phyloP scores from a whole-genome alignment of 208 protist genomes.

The Porcisia hertigi region DNA sequence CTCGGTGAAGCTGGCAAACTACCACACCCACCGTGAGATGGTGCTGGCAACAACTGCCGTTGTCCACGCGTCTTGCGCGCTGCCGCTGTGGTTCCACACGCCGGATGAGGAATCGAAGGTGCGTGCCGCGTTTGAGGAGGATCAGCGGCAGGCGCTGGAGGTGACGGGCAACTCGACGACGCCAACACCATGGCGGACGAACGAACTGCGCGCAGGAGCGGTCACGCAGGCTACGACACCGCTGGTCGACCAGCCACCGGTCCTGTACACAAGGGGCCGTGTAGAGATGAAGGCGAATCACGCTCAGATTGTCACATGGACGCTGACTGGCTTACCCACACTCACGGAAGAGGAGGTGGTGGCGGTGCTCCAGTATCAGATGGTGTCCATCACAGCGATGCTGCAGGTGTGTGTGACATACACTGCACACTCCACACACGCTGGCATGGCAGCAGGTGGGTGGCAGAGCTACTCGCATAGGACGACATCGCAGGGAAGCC shows the following conservation, averaged over 20 bases:
- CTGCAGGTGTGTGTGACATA: constrained; percentile 64
- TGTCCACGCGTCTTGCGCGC: constrained; percentile 7
- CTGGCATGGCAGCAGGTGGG: constrained; percentile 3
- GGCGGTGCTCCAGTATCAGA: constrained; percentile 42
- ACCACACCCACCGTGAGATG: constrained; percentile 28
- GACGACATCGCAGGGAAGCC: constrained; percentile 19
- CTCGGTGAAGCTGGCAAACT: constrained; percentile 31
- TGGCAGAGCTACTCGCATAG: constrained; percentile 16
- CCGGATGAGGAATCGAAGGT: constrained; percentile 23
- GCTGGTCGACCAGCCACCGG: constrained; percentile 5
- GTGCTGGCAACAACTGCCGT: constrained; percentile 19
- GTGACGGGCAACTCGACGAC: background rate
- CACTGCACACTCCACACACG: constrained; percentile 32
- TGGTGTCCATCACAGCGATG: constrained; percentile 43
- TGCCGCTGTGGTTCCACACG: constrained; percentile 36
- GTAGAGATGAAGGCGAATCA: constrained; percentile 50
- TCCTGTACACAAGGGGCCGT: constrained; percentile 31
- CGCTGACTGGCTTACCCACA: constrained; percentile 38
- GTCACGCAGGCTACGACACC: constrained; percentile 15
- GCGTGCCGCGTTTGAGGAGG: constrained; percentile 21
- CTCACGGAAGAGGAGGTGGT: constrained; percentile 43
- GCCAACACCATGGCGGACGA: background rate
- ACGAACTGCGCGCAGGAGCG: constrained; percentile 14
- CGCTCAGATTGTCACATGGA: constrained; percentile 51
- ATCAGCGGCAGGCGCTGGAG: constrained; percentile 20